A percentile compares a stretch with the other conserved stretches of the same genome.
Conservation (phyloP, 257 asterid species). For the Striga asiatica region DNA sequence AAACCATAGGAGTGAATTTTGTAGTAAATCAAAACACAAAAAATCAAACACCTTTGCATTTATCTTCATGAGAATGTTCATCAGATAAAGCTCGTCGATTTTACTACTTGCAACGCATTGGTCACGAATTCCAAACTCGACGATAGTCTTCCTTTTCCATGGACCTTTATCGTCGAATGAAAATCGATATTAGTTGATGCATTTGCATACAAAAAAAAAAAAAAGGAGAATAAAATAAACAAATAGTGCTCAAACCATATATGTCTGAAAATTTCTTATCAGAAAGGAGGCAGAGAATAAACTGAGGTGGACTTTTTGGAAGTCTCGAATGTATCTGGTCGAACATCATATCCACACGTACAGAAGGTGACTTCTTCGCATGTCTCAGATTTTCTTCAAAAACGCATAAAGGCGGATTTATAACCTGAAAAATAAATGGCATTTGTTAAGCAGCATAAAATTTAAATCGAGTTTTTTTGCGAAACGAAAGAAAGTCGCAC, state of each 20-base stretch:
- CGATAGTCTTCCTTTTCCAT: slow-evolving; percentile 38
- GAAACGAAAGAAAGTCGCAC: slow-evolving; percentile 17
- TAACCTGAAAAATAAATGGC: slow-evolving; percentile 15
- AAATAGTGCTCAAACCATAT: slow-evolving; percentile 25
- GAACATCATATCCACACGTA: slow-evolving; percentile 37
- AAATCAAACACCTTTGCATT: slow-evolving; percentile 23
- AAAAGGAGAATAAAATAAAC: neutral
- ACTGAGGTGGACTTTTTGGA: slow-evolving; percentile 26
- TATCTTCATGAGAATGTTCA: slow-evolving; percentile 32
- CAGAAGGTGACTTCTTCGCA: slow-evolving; percentile 26
- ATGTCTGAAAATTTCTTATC: slow-evolving; percentile 24
- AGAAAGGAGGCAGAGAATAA: slow-evolving; percentile 37
- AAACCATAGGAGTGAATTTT: neutral
- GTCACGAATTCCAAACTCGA: slow-evolving; percentile 31
- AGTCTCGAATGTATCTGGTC: slow-evolving; percentile 23
- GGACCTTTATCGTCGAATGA: slow-evolving; percentile 21
- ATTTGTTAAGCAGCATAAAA: neutral
- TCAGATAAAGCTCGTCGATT: slow-evolving; percentile 28
- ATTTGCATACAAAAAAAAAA: neutral
- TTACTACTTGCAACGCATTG: slow-evolving; percentile 32
- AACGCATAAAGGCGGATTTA: slow-evolving; percentile 26
- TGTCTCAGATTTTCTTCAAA: slow-evolving; percentile 30
- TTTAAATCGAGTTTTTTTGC: neutral
- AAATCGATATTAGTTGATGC: neutral
- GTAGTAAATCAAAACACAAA: neutral